Conservation (phyloP, 257 asterid genomes). For the Solanum dulcamara region DNA sequence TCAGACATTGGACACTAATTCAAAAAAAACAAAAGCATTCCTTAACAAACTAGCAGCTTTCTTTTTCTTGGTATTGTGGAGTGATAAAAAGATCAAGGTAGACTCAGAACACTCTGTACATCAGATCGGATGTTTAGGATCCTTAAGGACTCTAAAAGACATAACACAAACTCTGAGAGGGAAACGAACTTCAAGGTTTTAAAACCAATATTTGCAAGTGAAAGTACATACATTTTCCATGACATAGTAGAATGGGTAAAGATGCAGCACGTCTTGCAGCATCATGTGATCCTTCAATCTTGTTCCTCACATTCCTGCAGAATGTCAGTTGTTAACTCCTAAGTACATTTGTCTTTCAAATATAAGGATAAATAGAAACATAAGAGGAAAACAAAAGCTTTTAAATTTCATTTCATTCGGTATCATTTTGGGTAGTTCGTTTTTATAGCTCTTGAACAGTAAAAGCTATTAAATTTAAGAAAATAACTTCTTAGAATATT, state of each 20-base stretch:
- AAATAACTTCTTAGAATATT: neutral
- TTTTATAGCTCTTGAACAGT: neutral
- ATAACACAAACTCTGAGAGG: neutral
- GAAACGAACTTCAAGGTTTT: neutral
- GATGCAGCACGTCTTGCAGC: constrained; percentile 82
- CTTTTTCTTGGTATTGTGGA: neutral
- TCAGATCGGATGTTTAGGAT: neutral
- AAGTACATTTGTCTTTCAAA: neutral
- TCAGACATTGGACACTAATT: neutral
- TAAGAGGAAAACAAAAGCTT: neutral
- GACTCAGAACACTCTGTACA: neutral
- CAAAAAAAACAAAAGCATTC: neutral
- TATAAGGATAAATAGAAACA: neutral
- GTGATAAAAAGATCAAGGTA: neutral
- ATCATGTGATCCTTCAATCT: constrained; percentile 75
- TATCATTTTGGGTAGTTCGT: neutral
- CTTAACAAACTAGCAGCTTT: neutral
- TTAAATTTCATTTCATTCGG: neutral
- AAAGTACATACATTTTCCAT: constrained; percentile 60
- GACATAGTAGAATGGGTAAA: constrained; percentile 81
- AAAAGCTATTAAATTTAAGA: neutral
- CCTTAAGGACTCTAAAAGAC: neutral
- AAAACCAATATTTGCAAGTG: neutral
- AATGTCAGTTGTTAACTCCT: neutral
- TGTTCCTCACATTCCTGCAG: constrained; percentile 64